phyloP scores from a whole-genome alignment of 352 stramenopile species.

The Phytophthora pseudosyringae region DNA sequence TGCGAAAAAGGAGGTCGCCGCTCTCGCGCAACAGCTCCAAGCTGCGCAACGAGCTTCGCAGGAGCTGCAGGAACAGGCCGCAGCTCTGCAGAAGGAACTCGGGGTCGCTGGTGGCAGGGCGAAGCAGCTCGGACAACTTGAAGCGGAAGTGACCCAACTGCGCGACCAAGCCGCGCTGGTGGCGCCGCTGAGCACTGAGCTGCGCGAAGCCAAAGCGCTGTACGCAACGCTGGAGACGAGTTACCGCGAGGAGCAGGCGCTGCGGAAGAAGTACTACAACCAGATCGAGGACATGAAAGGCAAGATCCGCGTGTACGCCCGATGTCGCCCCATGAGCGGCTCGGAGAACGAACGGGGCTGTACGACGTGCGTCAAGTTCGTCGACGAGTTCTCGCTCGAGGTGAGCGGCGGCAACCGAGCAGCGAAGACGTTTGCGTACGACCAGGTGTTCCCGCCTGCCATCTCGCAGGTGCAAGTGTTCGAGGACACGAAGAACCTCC shows the following conservation, averaged over 20 bases:
- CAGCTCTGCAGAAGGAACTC: conserved; percentile 59
- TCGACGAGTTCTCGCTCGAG: conserved; percentile 89
- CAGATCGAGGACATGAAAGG: conserved; percentile 97
- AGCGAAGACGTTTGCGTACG: conserved; percentile 90
- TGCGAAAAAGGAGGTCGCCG: conserved; percentile 53
- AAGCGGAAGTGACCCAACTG: conserved; percentile 61
- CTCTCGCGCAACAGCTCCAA: conserved; percentile 58
- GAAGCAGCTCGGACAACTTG: conserved; percentile 60
- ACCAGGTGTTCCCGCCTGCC: conserved; percentile 88
- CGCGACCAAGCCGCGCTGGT: conserved; percentile 62
- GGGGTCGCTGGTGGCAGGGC: conserved; percentile 52
- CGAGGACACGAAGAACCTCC: conserved; percentile 92
- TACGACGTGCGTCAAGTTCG: conserved; percentile 62
- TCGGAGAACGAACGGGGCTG: conserved; percentile 89
- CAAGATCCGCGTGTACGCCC: conserved; percentile 94
- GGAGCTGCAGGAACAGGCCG: conserved; percentile 54
- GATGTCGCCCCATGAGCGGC: conserved; percentile 90
- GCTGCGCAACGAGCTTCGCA: conserved; percentile 50
- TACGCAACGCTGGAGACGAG: conserved; percentile 67
- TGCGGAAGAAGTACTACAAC: conserved; percentile 97
- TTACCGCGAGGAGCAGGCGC: conserved; percentile 88
- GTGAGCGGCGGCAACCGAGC: conserved; percentile 74
- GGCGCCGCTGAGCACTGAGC: conserved; percentile 50
- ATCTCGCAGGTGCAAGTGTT: conserved; percentile 89
- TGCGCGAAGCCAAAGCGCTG: conserved; percentile 41